Base-by-base conservation (phyloP, 768 basidiomycete species). In the Leccinellum albellum region DNA sequence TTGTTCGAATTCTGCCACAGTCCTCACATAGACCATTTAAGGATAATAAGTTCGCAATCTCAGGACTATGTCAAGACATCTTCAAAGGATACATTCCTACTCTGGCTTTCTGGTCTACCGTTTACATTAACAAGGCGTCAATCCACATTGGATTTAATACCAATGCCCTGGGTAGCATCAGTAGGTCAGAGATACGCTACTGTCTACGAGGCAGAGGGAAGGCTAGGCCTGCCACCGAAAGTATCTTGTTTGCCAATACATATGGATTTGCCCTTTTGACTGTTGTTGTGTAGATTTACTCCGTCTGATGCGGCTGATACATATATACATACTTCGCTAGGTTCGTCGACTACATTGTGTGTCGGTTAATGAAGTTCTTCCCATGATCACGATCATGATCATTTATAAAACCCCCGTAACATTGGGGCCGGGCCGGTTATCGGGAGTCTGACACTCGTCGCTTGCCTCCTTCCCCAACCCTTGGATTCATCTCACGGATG, bases 161-260 rank as follows among this genome's bases (percentile, higher is more conserved):
- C 40, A 42, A 35, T 17, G 7, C 35, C 6, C 6, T 15, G 32
- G 3, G 20, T 42, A 20, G 40, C 20, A 42, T 42, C 20, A 10
- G 7, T 42, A 6, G 17, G 4, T 20, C 37, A 40, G 4, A 40
- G 35, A 40, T 6, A 20, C 37, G n/a, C 15, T 8, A 28, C 15
- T 44, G 40, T n/a, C 23, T 23, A 47, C 15, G n/a, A 12, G 32
- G 42, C 24, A 33, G 9, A 54, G 20, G 23, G 31, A 28, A 50
- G 17, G 6, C 51, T 40, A 51, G 31, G 69, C 53, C 35, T 67
- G 10, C 69, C 72, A 40, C 35, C 55, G 32, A 74, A 56, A 35
- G 74, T 72, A 53, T 73, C 44, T 70, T 74, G 21, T 50, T 57
- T 17, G 71, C 73, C 31, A 74, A 51, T 74, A 70, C 17, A 76